Evolutionary conservation across 2,329 filamentous ascomycete species (phyloP), one percentile per base, ranked within the genome.

Genomic region (Exserohilum rostratum): DNA sequence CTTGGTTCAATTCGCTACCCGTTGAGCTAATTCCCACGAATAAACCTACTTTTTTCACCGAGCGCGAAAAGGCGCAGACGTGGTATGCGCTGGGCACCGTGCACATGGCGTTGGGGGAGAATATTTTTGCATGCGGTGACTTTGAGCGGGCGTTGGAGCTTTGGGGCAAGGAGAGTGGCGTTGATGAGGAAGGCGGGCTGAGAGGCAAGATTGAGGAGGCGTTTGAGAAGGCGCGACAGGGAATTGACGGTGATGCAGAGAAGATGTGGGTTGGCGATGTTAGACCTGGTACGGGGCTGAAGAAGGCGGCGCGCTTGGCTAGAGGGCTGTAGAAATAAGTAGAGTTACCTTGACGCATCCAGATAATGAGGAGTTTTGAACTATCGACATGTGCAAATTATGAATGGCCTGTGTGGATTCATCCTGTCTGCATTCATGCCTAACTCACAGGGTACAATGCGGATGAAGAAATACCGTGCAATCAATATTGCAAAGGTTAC

Each of bases 21-120:
- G 57, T 67, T 1, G 71, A 72, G 27, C 61, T 69, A 1, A 71
- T 74, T 18, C 72, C 72, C 6, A 65, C 67, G 0, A 74, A 75
- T 25, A 68, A 67, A 18, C 56, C 53, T 1, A 50, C 48, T 0
- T 74, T 66, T 64, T 75, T 73, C 38, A 59, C 58, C 0, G 69
- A 71, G 11, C 45, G 27, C 0, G 71, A 74, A 57, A 49, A 58
- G 12, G 71, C 65, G 3, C 58, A 65, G 46, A 62, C 65, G 3
- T 75, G 72, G 71, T 71, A 65, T 48, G 66, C 48, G 18, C 50
- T 65, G 0, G 72, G 70, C 0, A 57, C 62, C n/a, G 64, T 67
- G 12, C 72, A 75, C 37, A 61, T 61, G 33, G 56, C 55, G 7
- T n/a, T 74, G 20, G 64, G 64, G 0, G 71, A 75, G 53, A 62